Base-by-base conservation (phyloP, 2,329 filamentous ascomycete genomes). In the Paecilomyces sp. region DNA sequence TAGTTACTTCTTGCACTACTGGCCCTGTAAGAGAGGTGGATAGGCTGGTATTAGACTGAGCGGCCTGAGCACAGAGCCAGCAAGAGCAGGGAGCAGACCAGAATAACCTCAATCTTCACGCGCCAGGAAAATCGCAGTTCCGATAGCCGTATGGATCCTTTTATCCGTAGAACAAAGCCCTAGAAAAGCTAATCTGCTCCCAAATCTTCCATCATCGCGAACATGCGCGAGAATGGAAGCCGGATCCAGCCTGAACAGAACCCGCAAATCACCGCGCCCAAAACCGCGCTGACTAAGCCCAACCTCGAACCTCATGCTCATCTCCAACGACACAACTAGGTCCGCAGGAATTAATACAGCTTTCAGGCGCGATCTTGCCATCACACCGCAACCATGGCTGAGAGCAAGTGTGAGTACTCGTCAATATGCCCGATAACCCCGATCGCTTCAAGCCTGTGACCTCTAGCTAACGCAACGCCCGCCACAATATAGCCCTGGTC, bases 401-500 rank as follows among this genome's bases (percentile, higher is more conserved):
- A 47, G n/a, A 47, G 41, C 41, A 47, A 47, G 41, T 47, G 41
- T 47, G 41, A 47, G 41, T 47, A 47, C 1, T 47, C 41, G 8
- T 8, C 9, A 6, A 47, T 22, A 8, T 18, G 6, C n/a, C 36
- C 9, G 2, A 47, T 8, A 15, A 22, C 18, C n/a, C 8, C 7
- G n/a, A 22, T 11, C n/a, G 9, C n/a, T 4, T 4, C 41, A 11
- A 8, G 15, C 18, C 41, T 8, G 41, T 18, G n/a, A 3, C 31
- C 41, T 47, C 41, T 47, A 47, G 41, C 41, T 47, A 47, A 47
- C n/a, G 31, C 41, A 41, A 41, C 18, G n/a, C 41, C 31, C 41
- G 41, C 41, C n/a, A 47, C n/a, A 47, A 76, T 72, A 63, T 64
- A 75, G 74, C 76, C 62, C 69, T 74, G 67, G 66, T 73, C 66